phyloP scores from a whole-genome alignment of 2,329 filamentous ascomycete genomes.

The Boeremia exigua region DNA sequence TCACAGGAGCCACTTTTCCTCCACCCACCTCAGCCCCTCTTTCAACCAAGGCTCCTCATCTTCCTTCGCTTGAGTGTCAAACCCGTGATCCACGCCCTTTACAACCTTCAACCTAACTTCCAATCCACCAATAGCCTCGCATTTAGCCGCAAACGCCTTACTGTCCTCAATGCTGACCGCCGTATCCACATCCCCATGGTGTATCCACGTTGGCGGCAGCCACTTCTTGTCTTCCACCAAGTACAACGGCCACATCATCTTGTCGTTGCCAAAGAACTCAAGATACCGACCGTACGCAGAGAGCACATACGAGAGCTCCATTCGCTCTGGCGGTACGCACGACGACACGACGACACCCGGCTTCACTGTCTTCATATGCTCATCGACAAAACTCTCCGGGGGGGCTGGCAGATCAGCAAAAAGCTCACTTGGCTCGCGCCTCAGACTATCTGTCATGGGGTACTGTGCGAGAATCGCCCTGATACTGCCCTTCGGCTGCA shows the following conservation, averaged over 20 bases:
- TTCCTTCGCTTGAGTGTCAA: constrained; percentile 34
- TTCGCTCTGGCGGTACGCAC: constrained; percentile 25
- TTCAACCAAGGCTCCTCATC: constrained; percentile 39
- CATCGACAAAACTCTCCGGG: constrained; percentile 23
- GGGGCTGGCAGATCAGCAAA: constrained; percentile 17
- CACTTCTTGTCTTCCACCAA: constrained; percentile 29
- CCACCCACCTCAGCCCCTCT: constrained; percentile 35
- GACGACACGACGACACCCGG: constrained; percentile 29
- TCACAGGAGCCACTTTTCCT: constrained; percentile 30
- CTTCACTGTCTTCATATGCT: constrained; percentile 26
- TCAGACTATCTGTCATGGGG: constrained; percentile 36
- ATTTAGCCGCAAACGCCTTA: constrained; percentile 34
- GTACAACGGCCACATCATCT: constrained; percentile 35
- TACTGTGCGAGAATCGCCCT: constrained; percentile 36
- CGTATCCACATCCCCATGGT: constrained; percentile 40
- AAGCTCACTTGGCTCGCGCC: not conserved
- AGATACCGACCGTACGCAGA: constrained; percentile 27
- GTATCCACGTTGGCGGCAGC: constrained; percentile 39
- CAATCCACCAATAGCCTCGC: constrained; percentile 18
- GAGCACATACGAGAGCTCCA: constrained; percentile 25
- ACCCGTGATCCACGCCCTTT: constrained; percentile 39
- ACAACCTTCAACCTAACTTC: constrained; percentile 29
- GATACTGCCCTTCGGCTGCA: constrained; percentile 26
- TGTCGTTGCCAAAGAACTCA: constrained; percentile 37
- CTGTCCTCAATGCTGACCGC: constrained; percentile 37